A percentile compares a stretch with the other conserved stretches of the same genome.
These are phyloP conservation scores for Cytidiella melzeri DNA, from an alignment of 768 basidiomycete species.

Conservation along the genomic window DNA sequence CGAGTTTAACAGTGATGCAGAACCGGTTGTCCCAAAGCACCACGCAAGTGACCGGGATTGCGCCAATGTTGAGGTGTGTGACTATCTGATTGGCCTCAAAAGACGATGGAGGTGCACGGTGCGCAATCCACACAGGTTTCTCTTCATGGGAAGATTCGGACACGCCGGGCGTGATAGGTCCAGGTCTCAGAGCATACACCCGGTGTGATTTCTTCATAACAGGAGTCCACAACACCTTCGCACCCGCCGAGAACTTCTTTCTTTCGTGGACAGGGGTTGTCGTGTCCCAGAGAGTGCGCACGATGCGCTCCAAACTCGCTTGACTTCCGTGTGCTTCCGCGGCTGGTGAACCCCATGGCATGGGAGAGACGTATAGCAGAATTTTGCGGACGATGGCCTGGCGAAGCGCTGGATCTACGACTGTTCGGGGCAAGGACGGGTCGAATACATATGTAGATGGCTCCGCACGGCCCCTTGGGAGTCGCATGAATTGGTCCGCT, in stretches of 20 bases:
- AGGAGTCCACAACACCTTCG: slow-evolving; percentile 60
- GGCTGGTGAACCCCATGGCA: slow-evolving; percentile 68
- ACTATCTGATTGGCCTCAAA: background rate
- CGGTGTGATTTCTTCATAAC: slow-evolving; percentile 30
- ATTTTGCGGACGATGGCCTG: slow-evolving; percentile 32
- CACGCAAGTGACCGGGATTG: too few relatives aligned
- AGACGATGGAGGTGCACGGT: slow-evolving; percentile 43
- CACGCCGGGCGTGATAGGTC: background rate
- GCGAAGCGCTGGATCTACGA: slow-evolving; percentile 16
- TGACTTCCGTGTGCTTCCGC: slow-evolving; percentile 55
- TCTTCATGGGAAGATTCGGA: too few relatives aligned
- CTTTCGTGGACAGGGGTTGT: slow-evolving; percentile 17
- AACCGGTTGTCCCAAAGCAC: background rate
- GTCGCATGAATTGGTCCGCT: too few relatives aligned
- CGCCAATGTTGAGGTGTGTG: too few relatives aligned
- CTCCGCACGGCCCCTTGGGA: too few relatives aligned
- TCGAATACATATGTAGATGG: too few relatives aligned
- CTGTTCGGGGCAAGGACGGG: too few relatives aligned
- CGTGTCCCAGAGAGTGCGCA: slow-evolving; percentile 40
- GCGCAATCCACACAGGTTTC: slow-evolving; percentile 59
- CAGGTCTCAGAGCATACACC: slow-evolving; percentile 10
- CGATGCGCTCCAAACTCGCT: slow-evolving; percentile 40
- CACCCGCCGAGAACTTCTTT: slow-evolving; percentile 47
- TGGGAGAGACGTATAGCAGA: slow-evolving; percentile 64
- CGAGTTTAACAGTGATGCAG: background rate